Evolutionary conservation across 441 rosid genomes (phyloP).

Genomic region (Gossypium gossypioides): DNA sequence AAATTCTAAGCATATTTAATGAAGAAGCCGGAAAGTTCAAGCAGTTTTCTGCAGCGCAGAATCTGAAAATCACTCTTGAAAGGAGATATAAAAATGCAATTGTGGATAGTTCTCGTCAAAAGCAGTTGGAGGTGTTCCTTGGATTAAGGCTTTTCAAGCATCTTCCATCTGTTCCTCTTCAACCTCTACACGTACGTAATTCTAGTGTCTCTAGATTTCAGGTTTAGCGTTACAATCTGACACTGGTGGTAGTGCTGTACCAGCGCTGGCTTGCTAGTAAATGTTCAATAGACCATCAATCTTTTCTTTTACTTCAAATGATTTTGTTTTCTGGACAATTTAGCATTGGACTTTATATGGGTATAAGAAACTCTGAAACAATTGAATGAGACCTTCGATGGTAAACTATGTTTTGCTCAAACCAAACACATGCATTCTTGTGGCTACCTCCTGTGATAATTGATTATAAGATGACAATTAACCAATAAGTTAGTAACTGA

Average conservation of each 20-base stretch:
- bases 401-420: background rate
- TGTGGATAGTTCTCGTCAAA: slow-evolving; percentile 93
- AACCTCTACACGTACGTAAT: slow-evolving; percentile 70
- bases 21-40: slow-evolving; percentile 89
- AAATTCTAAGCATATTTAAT: slow-evolving; percentile 84
- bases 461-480: background rate
- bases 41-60: slow-evolving; percentile 89
- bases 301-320: slow-evolving; percentile 1
- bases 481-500: background rate
- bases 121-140: slow-evolving; percentile 93
- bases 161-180: slow-evolving; percentile 80
- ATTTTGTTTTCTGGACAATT: background rate
- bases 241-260: background rate
- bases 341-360: background rate
- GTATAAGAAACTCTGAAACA: background rate
- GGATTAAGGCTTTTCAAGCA: slow-evolving; percentile 92
- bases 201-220: slow-evolving; percentile 1
- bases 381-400: background rate
- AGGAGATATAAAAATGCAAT: slow-evolving; percentile 85
- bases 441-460: background rate
- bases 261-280: background rate
- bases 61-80: slow-evolving; percentile 81
- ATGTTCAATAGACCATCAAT: background rate
- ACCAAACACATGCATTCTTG: background rate
- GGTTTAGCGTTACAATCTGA: background rate